These are phyloP conservation scores for Fusarium guadeloupense DNA, from an alignment of 2,329 filamentous ascomycete genomes.

Conservation along the genomic window DNA sequence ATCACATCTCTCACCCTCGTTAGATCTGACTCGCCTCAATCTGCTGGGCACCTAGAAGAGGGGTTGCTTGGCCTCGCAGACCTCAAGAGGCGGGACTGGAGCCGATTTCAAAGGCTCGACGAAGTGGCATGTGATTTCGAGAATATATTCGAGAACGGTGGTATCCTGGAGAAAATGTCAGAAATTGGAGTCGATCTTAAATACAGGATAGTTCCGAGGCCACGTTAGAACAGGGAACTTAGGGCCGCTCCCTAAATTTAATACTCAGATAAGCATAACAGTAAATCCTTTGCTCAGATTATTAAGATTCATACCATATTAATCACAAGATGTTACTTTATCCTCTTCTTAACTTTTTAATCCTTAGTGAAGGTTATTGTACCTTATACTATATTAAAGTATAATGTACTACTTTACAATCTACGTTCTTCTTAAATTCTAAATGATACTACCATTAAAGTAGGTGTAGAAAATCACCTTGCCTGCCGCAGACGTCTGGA, in stretches of 20 bases:
- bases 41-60: neutral
- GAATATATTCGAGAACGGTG: neutral
- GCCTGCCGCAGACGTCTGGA: neutral
- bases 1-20: conserved; percentile 14
- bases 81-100: neutral
- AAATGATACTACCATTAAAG: too few relatives aligned
- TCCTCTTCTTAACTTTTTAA: too few relatives aligned
- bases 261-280: too few relatives aligned
- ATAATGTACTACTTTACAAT: too few relatives aligned
- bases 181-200: neutral
- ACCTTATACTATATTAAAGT: too few relatives aligned
- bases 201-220: neutral
- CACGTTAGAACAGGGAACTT: neutral
- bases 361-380: too few relatives aligned
- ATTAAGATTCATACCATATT: too few relatives aligned
- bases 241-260: too few relatives aligned
- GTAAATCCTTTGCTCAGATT: too few relatives aligned
- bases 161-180: neutral
- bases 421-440: too few relatives aligned
- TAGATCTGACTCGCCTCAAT: neutral
- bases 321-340: too few relatives aligned
- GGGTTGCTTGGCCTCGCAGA: conserved; percentile 3
- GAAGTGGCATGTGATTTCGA: conserved; percentile 2
- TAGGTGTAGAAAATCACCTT: too few relatives aligned
- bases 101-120: conserved; percentile 1